Evolutionary conservation across 208 protist genomes (phyloP), one percentile per base, ranked within the genome.

Genomic region (Vickermania spadyakhi): DNA sequence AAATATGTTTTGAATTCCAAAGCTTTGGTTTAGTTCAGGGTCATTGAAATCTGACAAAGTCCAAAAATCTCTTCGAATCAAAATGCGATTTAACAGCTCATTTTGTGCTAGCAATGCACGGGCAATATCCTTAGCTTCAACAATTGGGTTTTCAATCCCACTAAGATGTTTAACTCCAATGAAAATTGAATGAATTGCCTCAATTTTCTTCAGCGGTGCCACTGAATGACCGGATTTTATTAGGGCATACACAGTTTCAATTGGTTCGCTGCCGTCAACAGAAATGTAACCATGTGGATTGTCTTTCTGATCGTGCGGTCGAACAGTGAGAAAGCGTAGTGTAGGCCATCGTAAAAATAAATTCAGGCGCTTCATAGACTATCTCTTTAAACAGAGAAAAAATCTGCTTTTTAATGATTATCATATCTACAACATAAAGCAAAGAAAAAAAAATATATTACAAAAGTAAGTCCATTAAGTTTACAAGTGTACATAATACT

Each of bases 1-100:
- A 42, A 86, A 93, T 1, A 86, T 56, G 56, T 95, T 95, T 62
- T 95, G 89, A 18, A 93, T 72, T 18, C 89, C 89, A 60, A 85
- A 92, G 30, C 85, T 93, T n/a, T 74, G 68, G 52, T 95, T 95
- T 18, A 91, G 60, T 60, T 95, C 85, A 0, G 83, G 73, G 55
- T 95, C 84, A 61, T 93, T 95, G 68, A 89, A 95, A 57, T 95
- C 89, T 1, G 89, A 81, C 1, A 93, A 58, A 3, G 66, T 58
- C 86, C 89, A 95, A 60, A 95, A 95, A 59, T 93, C 83, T n/a
- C 89, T 70, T 27, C 68, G 70, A 54, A 95, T 89, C 5, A 95
- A 67, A 23, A 95, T 63, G 1, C 75, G 77, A 26, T 68, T 73
- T 27, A 77, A 68, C 2, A 92, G 36, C 57, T 95, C 85, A 42